Evolutionary conservation across 2,329 filamentous ascomycete species (phyloP), one percentile per base, ranked within the genome.

Genomic region (Colletotrichum truncatum): DNA sequence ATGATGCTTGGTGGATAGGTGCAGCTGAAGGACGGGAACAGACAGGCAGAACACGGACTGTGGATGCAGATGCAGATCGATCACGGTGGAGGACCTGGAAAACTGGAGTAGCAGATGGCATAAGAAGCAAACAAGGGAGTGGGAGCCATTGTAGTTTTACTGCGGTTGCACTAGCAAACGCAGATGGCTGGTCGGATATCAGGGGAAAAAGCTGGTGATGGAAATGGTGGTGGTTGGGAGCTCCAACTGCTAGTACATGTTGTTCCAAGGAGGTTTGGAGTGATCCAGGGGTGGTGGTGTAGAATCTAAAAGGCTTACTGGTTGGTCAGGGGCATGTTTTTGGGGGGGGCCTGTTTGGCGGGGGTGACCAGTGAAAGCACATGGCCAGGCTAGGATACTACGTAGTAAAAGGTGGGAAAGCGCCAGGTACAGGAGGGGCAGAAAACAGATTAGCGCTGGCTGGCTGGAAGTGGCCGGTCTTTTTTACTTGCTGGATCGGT

Each of bases 211-310:
- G 45, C 23, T 67, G 51, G 53, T 49, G 64, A 64, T 60, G 65
- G 18, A 63, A 68, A 67, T 43, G 49, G 28, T 68, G 68, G 66
- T 69, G 68, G 68, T 68, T 69, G 68, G 68, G 68, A 59, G 38
- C 14, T 64, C 36, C 45, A n/a, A n/a, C n/a, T 38, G 36, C 21
- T 51, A 18, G 54, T 16, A 30, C 12, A 51, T 18, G 32, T 26
- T 43, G 56, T 52, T 51, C 57, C 41, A 45, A 55, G 51, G 43
- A n/a, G 58, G 21, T 46, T 53, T 32, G 28, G 43, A 26, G 39
- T 11, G 51, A 57, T 18, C 26, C 45, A 53, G 61, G 59, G 53
- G 53, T 52, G n/a, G n/a, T n/a, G n/a, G n/a, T n/a, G n/a, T n/a
- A n/a, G n/a, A 30, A 46, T 12, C 11, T 26, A 12, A 30, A 54